These are phyloP conservation scores for Dothistroma septosporum DNA, from an alignment of 2,329 filamentous ascomycete species.

Conservation along the genomic window DNA sequence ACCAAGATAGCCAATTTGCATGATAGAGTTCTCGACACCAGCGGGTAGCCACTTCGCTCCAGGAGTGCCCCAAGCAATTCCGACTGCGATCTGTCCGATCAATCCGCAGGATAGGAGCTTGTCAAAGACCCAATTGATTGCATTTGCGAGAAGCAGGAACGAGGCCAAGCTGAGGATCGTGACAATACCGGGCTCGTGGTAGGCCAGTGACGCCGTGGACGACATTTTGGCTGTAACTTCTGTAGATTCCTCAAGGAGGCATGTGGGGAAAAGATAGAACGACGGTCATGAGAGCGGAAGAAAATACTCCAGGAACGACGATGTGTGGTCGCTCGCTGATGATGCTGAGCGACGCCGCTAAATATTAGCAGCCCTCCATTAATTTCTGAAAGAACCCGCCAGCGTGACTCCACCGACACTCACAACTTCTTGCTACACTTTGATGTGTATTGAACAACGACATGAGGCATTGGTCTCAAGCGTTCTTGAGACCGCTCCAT, in stretches of 20 bases:
- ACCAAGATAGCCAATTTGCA: slow-evolving; percentile 68
- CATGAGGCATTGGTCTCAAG: slow-evolving; percentile 7
- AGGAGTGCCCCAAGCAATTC: slow-evolving; percentile 66
- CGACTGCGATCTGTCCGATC: slow-evolving; percentile 66
- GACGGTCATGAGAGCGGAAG: neutral
- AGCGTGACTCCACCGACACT: neutral
- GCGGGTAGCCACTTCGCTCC: slow-evolving; percentile 57
- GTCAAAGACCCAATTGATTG: slow-evolving; percentile 23
- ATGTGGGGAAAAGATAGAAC: neutral
- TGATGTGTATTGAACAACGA: neutral
- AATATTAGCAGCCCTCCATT: too few relatives aligned
- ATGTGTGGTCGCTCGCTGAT: neutral
- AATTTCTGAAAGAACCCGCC: neutral
- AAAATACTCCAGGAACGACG: neutral
- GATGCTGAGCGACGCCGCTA: neutral
- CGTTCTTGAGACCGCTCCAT: neutral
- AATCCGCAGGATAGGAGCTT: slow-evolving; percentile 50
- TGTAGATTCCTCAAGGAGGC: too few relatives aligned
- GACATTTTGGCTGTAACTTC: neutral
- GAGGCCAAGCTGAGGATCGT: slow-evolving; percentile 58
- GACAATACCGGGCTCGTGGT: slow-evolving; percentile 42
- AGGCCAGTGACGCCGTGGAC: slow-evolving; percentile 17
- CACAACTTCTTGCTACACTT: neutral
- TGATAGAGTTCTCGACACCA: slow-evolving; percentile 52
- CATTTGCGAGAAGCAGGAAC: slow-evolving; percentile 47